A percentile compares a stretch with the other conserved stretches of the same genome.
phyloP scores from a whole-genome alignment of 2,329 filamentous ascomycete genomes.

The Phialophora verrucosa region DNA sequence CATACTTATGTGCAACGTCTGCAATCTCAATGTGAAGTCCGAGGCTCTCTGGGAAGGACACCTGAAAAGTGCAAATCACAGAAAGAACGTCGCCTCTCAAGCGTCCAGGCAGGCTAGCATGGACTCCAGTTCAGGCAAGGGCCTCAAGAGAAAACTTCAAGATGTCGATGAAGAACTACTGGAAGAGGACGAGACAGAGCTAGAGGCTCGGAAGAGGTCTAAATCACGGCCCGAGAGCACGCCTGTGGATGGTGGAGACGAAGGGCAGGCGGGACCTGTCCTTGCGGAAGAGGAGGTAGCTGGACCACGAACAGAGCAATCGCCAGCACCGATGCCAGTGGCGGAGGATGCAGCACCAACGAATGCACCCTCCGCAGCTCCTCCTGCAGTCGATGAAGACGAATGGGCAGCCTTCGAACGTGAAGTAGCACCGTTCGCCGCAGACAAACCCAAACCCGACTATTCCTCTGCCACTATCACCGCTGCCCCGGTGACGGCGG shows the following conservation, averaged over 20 bases:
- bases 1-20: slow-evolving; percentile 70
- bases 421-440: slow-evolving; percentile 66
- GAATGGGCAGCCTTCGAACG: slow-evolving; percentile 89
- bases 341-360: slow-evolving; percentile 10
- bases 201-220: slow-evolving; percentile 34
- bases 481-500: slow-evolving; percentile 69
- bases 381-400: slow-evolving; percentile 66
- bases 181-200: slow-evolving; percentile 27
- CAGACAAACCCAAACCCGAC: slow-evolving; percentile 39
- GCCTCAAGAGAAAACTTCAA: slow-evolving; percentile 63
- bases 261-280: slow-evolving; percentile 1
- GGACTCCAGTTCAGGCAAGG: slow-evolving; percentile 40
- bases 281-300: background rate
- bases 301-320: background rate
- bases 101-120: slow-evolving; percentile 39
- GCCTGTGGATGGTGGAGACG: slow-evolving; percentile 32
- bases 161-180: slow-evolving; percentile 43
- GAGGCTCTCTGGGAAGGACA: slow-evolving; percentile 73
- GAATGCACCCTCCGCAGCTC: slow-evolving; percentile 10
- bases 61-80: slow-evolving; percentile 57
- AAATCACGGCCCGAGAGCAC: slow-evolving; percentile 41
- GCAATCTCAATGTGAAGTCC: slow-evolving; percentile 67
- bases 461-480: slow-evolving; percentile 65
- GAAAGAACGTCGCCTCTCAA: slow-evolving; percentile 44
- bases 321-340: background rate